phyloP scores from a whole-genome alignment of 2,329 filamentous ascomycete genomes.

The Trichoderma lentiforme region DNA sequence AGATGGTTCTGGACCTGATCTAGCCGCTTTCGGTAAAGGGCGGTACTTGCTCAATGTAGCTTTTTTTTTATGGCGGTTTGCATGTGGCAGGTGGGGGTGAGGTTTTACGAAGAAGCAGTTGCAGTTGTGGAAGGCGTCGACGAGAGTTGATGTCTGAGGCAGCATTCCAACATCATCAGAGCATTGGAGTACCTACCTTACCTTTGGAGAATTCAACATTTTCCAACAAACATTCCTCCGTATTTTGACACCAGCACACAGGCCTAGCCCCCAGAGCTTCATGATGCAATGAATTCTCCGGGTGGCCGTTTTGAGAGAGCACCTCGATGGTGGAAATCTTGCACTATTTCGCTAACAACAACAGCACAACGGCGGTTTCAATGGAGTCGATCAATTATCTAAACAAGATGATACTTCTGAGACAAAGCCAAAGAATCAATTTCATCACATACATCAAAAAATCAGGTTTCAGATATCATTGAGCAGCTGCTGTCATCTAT shows the following conservation, averaged over 20 bases:
- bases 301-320: background rate
- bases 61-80: background rate
- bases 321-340: background rate
- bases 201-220: background rate
- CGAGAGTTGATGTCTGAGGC: background rate
- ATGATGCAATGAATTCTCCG: background rate
- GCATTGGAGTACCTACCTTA: background rate
- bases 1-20: background rate
- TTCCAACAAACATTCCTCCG: background rate
- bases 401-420: background rate
- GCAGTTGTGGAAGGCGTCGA: background rate
- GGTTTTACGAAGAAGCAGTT: background rate
- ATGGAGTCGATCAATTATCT: background rate
- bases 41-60: background rate
- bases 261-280: background rate
- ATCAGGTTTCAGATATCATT: background rate
- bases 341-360: background rate
- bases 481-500: background rate
- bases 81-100: constrained; percentile 1
- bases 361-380: background rate
- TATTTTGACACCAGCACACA: background rate
- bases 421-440: background rate
- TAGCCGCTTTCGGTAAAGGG: background rate
- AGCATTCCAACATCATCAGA: background rate
- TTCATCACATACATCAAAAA: background rate